These are phyloP conservation scores for Chlamydomonas sphaeroides DNA, from an alignment of 139 green algal species.

Conservation along the genomic window DNA sequence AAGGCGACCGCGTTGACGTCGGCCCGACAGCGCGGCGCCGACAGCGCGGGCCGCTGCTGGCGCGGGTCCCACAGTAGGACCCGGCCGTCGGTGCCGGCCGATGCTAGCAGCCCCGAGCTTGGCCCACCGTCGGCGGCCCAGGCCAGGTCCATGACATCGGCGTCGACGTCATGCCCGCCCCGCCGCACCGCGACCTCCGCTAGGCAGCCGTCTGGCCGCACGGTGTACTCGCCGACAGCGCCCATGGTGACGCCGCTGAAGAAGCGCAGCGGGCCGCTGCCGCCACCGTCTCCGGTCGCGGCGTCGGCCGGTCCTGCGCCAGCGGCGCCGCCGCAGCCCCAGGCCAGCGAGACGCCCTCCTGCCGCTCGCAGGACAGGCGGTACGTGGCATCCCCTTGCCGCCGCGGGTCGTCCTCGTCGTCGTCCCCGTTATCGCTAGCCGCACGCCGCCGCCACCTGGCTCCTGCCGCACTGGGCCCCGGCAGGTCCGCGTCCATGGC, in stretches of 20 bases:
- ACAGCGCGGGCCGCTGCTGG: background rate
- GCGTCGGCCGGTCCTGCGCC: too few relatives aligned
- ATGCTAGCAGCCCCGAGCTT: slow-evolving; percentile 1
- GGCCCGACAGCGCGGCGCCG: background rate
- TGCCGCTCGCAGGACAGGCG: background rate
- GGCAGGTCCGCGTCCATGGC: too few relatives aligned
- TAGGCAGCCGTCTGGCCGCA: slow-evolving; percentile 26
- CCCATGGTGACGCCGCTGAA: slow-evolving; percentile 17
- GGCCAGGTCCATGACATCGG: slow-evolving; percentile 2
- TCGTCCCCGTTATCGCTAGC: too few relatives aligned
- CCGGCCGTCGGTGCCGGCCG: slow-evolving; percentile 9
- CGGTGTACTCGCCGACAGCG: slow-evolving; percentile 10
- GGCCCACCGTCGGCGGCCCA: background rate
- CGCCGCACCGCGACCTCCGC: background rate
- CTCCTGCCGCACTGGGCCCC: too few relatives aligned
- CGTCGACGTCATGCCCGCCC: slow-evolving; percentile 12
- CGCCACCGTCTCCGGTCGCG: background rate
- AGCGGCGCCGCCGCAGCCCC: background rate
- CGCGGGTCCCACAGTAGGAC: slow-evolving; percentile 31
- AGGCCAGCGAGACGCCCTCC: slow-evolving; percentile 12
- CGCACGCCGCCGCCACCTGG: too few relatives aligned
- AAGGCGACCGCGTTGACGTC: slow-evolving; percentile 32
- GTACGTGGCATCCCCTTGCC: background rate
- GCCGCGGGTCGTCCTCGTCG: too few relatives aligned
- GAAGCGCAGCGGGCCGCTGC: background rate